phyloP scores from a whole-genome alignment of 768 basidiomycete species.

The Termitomyces sp. region DNA sequence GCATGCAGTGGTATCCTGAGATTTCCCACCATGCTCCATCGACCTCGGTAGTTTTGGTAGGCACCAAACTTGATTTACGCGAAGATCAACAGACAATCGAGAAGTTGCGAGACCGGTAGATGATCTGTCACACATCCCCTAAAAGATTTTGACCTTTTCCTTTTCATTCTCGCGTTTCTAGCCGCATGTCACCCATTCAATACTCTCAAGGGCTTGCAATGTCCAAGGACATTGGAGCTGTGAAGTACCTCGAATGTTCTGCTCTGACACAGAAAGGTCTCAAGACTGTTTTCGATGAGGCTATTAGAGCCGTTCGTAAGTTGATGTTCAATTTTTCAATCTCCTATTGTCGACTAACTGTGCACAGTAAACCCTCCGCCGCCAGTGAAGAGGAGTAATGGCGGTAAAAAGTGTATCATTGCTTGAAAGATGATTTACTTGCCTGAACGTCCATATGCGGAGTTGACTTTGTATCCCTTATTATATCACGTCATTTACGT shows the following conservation, averaged over 20 bases:
- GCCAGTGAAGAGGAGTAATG: constrained; percentile 41
- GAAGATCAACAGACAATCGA: constrained; percentile 92
- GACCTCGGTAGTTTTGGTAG: constrained; percentile 90
- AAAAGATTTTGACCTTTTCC: neutral
- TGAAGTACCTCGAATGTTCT: constrained; percentile 95
- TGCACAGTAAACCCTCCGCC: constrained; percentile 70
- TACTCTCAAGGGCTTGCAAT: constrained; percentile 89
- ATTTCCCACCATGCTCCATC: constrained; percentile 96
- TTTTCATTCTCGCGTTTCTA: constrained; percentile 20
- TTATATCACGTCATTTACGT: constrained; percentile 66
- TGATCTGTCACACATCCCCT: neutral
- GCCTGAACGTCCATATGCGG: constrained; percentile 9
- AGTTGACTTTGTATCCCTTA: constrained; percentile 25
- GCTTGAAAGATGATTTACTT: constrained; percentile 42
- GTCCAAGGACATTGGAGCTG: constrained; percentile 91
- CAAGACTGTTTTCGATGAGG: constrained; percentile 99
- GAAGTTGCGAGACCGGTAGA: constrained; percentile 85
- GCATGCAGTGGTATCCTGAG: constrained; percentile 85
- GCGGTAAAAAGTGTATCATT: constrained; percentile 60
- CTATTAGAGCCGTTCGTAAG: constrained; percentile 93
- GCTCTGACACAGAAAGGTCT: constrained; percentile 97
- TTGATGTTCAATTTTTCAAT: constrained; percentile 19
- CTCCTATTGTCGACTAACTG: neutral
- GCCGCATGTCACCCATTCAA: constrained; percentile 92
- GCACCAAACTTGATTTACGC: constrained; percentile 95